Base-by-base conservation (phyloP, 306 rosid species). In the Herpetospermum pedunculosum region DNA sequence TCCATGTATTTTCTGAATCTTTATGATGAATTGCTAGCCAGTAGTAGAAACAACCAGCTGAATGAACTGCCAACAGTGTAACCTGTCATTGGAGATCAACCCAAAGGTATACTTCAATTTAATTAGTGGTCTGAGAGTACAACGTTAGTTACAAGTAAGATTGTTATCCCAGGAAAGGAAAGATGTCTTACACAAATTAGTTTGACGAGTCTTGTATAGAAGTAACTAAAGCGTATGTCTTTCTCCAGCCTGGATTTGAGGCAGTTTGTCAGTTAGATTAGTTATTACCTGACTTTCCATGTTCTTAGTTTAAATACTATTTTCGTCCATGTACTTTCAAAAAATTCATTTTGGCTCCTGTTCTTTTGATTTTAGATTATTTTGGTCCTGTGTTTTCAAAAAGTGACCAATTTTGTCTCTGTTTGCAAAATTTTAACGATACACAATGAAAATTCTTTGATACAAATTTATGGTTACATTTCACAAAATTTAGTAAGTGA, bases 1-100 rank as follows among this genome's bases (percentile, higher is more conserved):
- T 83, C 98, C 97, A 93, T 57, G 98, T 90, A 48, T 85, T 68
- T 54, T 21, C 58, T 3, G 85, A 70, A 6, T 67, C 32, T 34
- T 77, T 77, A 83, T 90, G 80, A 77, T 74, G 87, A 21, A 80
- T 59, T 21, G 96, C 98, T 72, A 93, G 77, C 98, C 93, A 90
- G 79, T 68, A 90, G 81, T 85, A 85, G 83, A 87, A 81, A 87
- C 98, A 93, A 70, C 96, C 97, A 50, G 98, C 88, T 29, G 88
- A 83, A 77, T 92, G 98, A 77, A 85, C 92, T 11, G 86, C 97
- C 40, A 90, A 87, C 60, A 93, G 82, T 28, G 96, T 87, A 26
- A 86, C 97, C 97, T 93, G 83, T 67, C 25, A 68, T 21, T 48
- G 74, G 23, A 12, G 18, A 48, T 48, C 73, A 32, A 46, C 57